A percentile compares a stretch with the other conserved stretches of the same genome.
Conservation (phyloP, 2,329 filamentous ascomycete genomes). For the Scedosporium apiospermum region DNA sequence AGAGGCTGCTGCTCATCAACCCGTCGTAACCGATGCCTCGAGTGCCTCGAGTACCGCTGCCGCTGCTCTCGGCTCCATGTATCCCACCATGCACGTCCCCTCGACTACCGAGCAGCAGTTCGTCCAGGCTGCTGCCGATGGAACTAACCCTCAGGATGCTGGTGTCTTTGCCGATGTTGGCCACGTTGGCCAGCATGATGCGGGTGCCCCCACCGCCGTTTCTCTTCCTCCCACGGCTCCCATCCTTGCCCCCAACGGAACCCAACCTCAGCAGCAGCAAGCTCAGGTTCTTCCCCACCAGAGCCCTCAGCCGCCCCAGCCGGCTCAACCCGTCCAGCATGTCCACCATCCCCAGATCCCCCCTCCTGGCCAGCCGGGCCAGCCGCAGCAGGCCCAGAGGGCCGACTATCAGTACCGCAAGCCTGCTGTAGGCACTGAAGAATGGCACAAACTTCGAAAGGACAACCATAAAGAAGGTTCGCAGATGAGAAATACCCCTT, state of each 20-base stretch:
- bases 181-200: slow-evolving; percentile 19
- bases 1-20: slow-evolving; percentile 23
- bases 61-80: slow-evolving; percentile 47
- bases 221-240: slow-evolving; percentile 15
- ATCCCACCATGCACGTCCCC: slow-evolving; percentile 49
- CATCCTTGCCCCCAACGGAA: slow-evolving; percentile 9
- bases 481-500: slow-evolving; percentile 15
- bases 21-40: slow-evolving; percentile 37
- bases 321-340: slow-evolving; percentile 8
- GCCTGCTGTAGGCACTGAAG: slow-evolving; percentile 86
- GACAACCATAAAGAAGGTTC: slow-evolving; percentile 98
- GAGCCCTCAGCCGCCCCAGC: slow-evolving; percentile 10
- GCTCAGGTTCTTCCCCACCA: slow-evolving; percentile 3
- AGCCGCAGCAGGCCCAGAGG: slow-evolving; percentile 5
- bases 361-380: background rate
- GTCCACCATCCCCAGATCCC: background rate
- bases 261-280: slow-evolving; percentile 6
- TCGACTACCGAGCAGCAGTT: slow-evolving; percentile 51
- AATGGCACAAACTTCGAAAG: slow-evolving; percentile 95
- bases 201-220: slow-evolving; percentile 23
- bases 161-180: slow-evolving; percentile 1
- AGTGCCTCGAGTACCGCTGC: slow-evolving; percentile 51
- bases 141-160: slow-evolving; percentile 17
- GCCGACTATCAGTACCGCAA: slow-evolving; percentile 42
- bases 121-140: slow-evolving; percentile 33